A percentile compares a stretch with the other conserved stretches of the same genome.
phyloP scores from a whole-genome alignment of 352 stramenopile species.

The Globisporangium perplexum region DNA sequence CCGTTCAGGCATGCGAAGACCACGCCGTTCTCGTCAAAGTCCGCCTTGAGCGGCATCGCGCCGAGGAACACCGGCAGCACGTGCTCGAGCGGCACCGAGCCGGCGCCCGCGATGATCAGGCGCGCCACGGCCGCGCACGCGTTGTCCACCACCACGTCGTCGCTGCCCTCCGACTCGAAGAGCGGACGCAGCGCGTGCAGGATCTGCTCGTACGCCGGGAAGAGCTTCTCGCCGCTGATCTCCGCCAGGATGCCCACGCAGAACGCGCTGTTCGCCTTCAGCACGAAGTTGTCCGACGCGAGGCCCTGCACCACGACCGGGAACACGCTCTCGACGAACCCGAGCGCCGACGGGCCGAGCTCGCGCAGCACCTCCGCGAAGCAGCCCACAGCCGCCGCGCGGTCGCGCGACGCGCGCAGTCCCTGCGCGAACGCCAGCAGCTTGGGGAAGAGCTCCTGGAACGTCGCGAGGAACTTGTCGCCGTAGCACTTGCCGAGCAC shows the following conservation, averaged over 20 bases:
- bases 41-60: constrained; percentile 92
- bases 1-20: constrained; percentile 94
- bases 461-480: constrained; percentile 87
- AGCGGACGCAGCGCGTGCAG: constrained; percentile 89
- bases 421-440: constrained; percentile 91
- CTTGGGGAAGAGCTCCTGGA: constrained; percentile 87
- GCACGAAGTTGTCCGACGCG: constrained; percentile 88
- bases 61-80: constrained; percentile 93
- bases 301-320: constrained; percentile 89
- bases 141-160: constrained; percentile 91
- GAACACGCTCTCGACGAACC: constrained; percentile 88
- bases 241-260: constrained; percentile 92
- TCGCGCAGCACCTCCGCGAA: constrained; percentile 94
- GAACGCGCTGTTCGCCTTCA: constrained; percentile 95
- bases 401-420: constrained; percentile 86
- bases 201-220: constrained; percentile 87
- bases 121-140: constrained; percentile 88
- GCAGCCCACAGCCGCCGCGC: constrained; percentile 92
- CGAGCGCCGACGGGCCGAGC: constrained; percentile 66
- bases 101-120: constrained; percentile 88
- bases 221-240: constrained; percentile 65
- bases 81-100: constrained; percentile 85
- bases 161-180: constrained; percentile 85
- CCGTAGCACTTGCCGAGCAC: constrained; percentile 93
- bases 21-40: constrained; percentile 95